A percentile compares a stretch with the other conserved stretches of the same genome.
phyloP scores from a whole-genome alignment of 192 early-diverging fungal species.

The Cetraspora pellucida region DNA sequence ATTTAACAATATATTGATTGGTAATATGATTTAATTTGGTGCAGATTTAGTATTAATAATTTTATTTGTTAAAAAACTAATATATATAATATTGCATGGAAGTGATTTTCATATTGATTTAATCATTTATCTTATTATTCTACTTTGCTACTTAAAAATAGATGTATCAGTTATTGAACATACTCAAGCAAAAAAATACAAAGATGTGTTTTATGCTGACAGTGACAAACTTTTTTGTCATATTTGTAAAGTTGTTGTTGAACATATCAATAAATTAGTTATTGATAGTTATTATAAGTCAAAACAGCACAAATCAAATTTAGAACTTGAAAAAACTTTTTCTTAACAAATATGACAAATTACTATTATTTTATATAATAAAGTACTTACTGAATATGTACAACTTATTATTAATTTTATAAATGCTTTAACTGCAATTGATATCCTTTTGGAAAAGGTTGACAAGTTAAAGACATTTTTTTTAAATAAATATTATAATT shows the following conservation, averaged over 20 bases:
- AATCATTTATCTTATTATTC: too few relatives aligned
- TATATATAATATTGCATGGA: too few relatives aligned
- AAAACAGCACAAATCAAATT: not conserved
- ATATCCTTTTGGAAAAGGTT: not conserved
- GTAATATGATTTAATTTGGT: too few relatives aligned
- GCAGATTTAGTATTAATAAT: too few relatives aligned
- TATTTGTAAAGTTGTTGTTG: not conserved
- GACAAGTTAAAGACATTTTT: constrained; percentile 4
- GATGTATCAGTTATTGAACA: not conserved
- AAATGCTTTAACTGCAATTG: not conserved
- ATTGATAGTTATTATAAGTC: not conserved
- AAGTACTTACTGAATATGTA: not conserved
- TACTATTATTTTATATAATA: not conserved
- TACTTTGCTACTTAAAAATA: not conserved
- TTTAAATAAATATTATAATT: not conserved
- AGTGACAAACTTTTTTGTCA: not conserved
- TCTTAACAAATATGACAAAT: not conserved
- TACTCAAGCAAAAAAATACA: not conserved
- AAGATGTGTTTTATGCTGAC: constrained; percentile 6
- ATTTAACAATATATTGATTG: too few relatives aligned
- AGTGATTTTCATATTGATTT: too few relatives aligned
- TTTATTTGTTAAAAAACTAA: too few relatives aligned
- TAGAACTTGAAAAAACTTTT: not conserved
- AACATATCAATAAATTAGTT: not conserved
- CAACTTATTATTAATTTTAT: not conserved